Evolutionary conservation across 305 asterid genomes (phyloP).

Genomic region (Ilex paraguariensis): DNA sequence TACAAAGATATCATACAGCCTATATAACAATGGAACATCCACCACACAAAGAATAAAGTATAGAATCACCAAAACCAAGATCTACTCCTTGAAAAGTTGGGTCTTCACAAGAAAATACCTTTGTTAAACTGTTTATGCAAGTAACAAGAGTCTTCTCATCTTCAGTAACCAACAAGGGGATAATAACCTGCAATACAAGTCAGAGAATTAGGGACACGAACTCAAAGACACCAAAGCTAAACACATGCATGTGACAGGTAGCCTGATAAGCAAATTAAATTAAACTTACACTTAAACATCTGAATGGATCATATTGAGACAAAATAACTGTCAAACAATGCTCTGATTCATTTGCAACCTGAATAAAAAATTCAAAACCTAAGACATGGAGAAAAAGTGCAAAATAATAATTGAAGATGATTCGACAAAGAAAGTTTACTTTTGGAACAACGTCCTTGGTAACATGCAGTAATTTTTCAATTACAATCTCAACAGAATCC

Average conservation of each 20-base stretch:
- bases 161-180: constrained; percentile 89
- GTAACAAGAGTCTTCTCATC: constrained; percentile 97
- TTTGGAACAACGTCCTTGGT: constrained; percentile 70
- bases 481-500: constrained; percentile 88
- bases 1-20: not conserved
- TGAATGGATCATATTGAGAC: constrained; percentile 78
- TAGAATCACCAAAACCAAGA: not conserved
- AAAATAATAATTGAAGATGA: constrained; percentile 8
- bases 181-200: constrained; percentile 64
- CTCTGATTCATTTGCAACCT: constrained; percentile 88
- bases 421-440: constrained; percentile 38
- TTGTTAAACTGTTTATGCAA: constrained; percentile 94
- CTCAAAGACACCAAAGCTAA: no score
- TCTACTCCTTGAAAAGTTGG: not conserved
- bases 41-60: no score
- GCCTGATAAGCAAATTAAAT: no score
- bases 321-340: constrained; percentile 77
- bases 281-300: constrained; percentile 85
- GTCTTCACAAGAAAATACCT: constrained; percentile 42
- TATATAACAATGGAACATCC: not conserved
- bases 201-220: no score
- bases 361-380: constrained; percentile 21
- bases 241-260: no score
- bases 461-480: constrained; percentile 83
- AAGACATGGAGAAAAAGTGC: constrained; percentile 10